Conservation (phyloP, 2,329 filamentous ascomycete species). For the Calonectria leucothoes region DNA sequence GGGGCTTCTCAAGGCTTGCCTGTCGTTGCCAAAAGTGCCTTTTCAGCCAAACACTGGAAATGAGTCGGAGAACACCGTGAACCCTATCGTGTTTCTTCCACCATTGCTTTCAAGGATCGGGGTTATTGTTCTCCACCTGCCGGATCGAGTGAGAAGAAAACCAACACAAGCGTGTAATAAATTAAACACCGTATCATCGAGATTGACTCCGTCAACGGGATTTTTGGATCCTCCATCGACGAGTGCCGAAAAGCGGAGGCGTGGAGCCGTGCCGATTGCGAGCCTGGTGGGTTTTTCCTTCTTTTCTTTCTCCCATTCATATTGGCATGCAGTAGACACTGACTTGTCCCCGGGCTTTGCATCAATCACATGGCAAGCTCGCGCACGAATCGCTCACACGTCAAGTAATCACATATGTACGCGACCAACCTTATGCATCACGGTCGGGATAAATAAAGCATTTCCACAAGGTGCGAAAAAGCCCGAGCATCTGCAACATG, state of each 20-base stretch:
- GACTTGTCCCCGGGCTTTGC: neutral
- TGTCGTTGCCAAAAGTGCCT: neutral
- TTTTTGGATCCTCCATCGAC: slow-evolving; percentile 33
- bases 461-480: slow-evolving; percentile 6
- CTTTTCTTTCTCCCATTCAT: neutral
- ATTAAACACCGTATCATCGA: slow-evolving; percentile 22
- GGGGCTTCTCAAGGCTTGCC: neutral
- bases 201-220: slow-evolving; percentile 15
- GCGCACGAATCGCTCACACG: slow-evolving; percentile 4
- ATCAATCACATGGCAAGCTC: neutral
- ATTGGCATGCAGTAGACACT: neutral
- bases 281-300: neutral
- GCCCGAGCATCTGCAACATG: slow-evolving; percentile 9
- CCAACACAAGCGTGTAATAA: neutral
- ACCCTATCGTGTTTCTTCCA: neutral
- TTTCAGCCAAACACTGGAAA: neutral
- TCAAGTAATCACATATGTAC: slow-evolving; percentile 23
- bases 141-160: slow-evolving; percentile 2
- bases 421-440: slow-evolving; percentile 22
- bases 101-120: neutral
- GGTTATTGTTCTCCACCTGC: neutral
- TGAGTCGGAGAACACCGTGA: neutral
- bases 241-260: slow-evolving; percentile 13
- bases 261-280: slow-evolving; percentile 17
- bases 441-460: neutral